phyloP scores from a whole-genome alignment of 495 filamentous ascomycete genomes.

The Aspergillus haitiensis region DNA sequence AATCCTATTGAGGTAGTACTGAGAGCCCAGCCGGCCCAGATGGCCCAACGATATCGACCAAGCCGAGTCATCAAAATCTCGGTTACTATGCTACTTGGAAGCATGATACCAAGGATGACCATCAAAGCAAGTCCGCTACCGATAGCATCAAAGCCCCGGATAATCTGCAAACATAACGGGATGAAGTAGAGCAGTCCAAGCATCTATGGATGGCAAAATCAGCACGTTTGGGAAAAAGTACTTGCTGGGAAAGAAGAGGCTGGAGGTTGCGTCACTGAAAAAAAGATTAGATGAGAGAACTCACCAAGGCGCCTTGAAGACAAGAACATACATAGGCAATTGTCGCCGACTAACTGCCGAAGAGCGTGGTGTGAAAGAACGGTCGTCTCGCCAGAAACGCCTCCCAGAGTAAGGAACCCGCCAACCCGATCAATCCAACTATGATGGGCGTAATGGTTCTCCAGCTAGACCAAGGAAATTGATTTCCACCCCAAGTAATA shows the following conservation, averaged over 20 bases:
- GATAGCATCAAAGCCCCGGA: conserved; percentile 47
- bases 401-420: conserved; percentile 41
- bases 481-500: conserved; percentile 57
- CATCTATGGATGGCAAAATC: conserved; percentile 20
- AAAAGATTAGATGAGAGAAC: conserved; percentile 2
- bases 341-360: conserved; percentile 35
- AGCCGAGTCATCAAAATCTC: conserved; percentile 48
- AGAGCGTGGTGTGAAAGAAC: conserved; percentile 48
- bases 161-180: conserved; percentile 60
- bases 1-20: conserved; percentile 48
- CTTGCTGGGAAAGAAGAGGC: conserved; percentile 4
- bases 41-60: conserved; percentile 52
- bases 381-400: conserved; percentile 43
- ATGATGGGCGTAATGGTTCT: conserved; percentile 49
- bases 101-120: conserved; percentile 51
- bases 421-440: conserved; percentile 36
- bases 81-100: conserved; percentile 45
- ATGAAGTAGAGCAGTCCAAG: conserved; percentile 50
- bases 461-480: conserved; percentile 50
- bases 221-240: conserved; percentile 26
- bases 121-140: conserved; percentile 52
- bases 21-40: conserved; percentile 56
- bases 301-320: conserved; percentile 48
- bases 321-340: conserved; percentile 41
- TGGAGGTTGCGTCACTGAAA: too few relatives aligned